Conservation (phyloP, 139 green algal species). For the Volvox africanus region DNA sequence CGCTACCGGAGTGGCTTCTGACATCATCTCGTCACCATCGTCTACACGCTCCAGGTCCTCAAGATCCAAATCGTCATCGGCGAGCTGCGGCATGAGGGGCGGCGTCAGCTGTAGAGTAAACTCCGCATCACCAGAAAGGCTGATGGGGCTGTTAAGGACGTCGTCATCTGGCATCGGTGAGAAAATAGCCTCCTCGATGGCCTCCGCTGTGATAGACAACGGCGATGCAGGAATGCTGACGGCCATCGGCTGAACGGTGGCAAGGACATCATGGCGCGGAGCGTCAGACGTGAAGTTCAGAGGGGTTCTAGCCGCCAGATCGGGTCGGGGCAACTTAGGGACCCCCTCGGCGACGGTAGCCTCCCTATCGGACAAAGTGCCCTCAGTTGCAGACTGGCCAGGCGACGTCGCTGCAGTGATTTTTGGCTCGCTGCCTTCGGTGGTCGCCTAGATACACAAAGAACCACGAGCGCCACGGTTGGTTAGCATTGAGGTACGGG, state of each 20-base stretch:
- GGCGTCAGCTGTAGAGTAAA: neutral
- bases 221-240: conserved; percentile 7
- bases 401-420: no score
- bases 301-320: neutral
- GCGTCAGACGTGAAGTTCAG: conserved; percentile 17
- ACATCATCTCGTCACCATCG: conserved; percentile 3
- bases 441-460: neutral
- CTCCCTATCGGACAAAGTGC: no score
- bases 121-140: neutral
- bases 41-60: neutral
- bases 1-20: neutral
- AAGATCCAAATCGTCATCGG: neutral
- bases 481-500: no score
- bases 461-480: no score
- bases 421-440: neutral
- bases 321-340: neutral
- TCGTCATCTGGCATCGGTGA: conserved; percentile 37
- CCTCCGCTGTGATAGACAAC: conserved; percentile 5
- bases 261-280: neutral
- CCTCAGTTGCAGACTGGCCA: neutral
- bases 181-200: neutral
- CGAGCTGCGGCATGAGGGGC: neutral
- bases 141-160: conserved; percentile 5
- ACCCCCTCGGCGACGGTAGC: no score
- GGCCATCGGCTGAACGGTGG: neutral